phyloP scores from a whole-genome alignment of 2,329 filamentous ascomycete species.

The Cryphonectria naterciae region DNA sequence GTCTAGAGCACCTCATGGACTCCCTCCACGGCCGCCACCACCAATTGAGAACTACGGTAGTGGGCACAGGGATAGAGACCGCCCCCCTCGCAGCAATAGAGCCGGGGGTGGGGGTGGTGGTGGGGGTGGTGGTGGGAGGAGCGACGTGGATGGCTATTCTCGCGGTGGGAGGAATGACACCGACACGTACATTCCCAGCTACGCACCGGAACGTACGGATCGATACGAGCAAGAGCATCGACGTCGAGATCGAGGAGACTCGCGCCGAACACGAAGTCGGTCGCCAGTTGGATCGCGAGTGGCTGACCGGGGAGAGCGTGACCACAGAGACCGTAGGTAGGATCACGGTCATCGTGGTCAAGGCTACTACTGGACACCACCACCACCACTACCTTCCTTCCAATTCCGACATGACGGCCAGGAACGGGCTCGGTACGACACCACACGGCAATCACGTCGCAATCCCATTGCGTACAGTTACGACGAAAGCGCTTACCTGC shows the following conservation, averaged over 20 bases:
- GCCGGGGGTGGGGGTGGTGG: constrained; percentile 43
- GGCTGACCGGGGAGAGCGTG: constrained; percentile 25
- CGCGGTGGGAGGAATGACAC: constrained; percentile 38
- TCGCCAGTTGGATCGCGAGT: constrained; percentile 21
- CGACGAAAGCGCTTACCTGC: background rate
- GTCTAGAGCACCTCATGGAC: constrained; percentile 50
- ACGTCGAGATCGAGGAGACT: constrained; percentile 25
- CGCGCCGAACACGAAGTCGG: constrained; percentile 24
- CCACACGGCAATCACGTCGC: constrained; percentile 36
- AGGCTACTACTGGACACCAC: constrained; percentile 42
- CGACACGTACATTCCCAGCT: constrained; percentile 57
- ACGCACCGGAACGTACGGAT: constrained; percentile 45
- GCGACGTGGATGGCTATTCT: constrained; percentile 29
- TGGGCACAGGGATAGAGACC: constrained; percentile 38
- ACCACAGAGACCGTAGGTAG: constrained; percentile 36
- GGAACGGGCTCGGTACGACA: constrained; percentile 43
- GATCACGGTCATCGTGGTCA: constrained; percentile 37
- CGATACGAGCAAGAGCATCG: constrained; percentile 40
- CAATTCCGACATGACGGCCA: constrained; percentile 37
- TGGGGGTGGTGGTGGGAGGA: constrained; percentile 45
- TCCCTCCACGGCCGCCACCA: constrained; percentile 57
- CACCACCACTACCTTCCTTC: constrained; percentile 18
- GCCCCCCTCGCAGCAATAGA: constrained; percentile 30
- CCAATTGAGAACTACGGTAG: constrained; percentile 41
- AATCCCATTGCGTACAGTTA: constrained; percentile 40